Percentiles rank a stretch among this genome's conserved stretches.
These are phyloP conservation scores for Agaricus sinodeliciosus DNA, from an alignment of 768 basidiomycete genomes.

Conservation along the genomic window DNA sequence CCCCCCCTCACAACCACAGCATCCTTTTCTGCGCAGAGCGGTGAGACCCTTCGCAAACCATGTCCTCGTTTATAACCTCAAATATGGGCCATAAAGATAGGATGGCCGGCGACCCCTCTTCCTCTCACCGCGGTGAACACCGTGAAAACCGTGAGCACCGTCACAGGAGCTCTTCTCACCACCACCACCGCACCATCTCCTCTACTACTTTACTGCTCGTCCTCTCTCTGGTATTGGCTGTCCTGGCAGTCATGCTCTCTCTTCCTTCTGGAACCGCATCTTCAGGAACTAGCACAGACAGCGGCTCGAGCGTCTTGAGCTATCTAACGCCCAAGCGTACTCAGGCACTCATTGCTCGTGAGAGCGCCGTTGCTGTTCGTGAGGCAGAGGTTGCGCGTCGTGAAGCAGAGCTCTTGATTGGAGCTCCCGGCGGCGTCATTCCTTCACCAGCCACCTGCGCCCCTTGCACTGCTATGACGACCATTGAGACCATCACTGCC, in stretches of 20 bases:
- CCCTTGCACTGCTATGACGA: conserved; percentile 45
- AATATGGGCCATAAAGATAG: conserved; percentile 42
- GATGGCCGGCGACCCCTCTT: conserved; percentile 71
- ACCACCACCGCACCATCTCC: conserved; percentile 81
- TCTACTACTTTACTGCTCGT: conserved; percentile 86
- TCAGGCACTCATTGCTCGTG: conserved; percentile 72
- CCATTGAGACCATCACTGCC: conserved; percentile 47
- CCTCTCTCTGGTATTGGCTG: conserved; percentile 78
- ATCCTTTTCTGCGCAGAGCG: conserved; percentile 72
- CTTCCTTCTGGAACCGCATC: conserved; percentile 53
- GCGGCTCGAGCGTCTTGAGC: conserved; percentile 47
- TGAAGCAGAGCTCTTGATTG: conserved; percentile 79
- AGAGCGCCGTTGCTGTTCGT: conserved; percentile 71
- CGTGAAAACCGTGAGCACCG: conserved; percentile 46
- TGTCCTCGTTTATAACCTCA: conserved; percentile 12
- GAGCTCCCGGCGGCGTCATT: conserved; percentile 76
- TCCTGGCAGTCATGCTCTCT: conserved; percentile 88
- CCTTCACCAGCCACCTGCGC: conserved; percentile 53
- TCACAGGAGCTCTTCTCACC: conserved; percentile 52
- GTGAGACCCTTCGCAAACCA: conserved; percentile 21
- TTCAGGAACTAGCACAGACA: conserved; percentile 21
- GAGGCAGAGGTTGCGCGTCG: conserved; percentile 87
- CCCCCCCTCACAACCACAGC: conserved; percentile 43
- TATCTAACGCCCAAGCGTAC: conserved; percentile 79
- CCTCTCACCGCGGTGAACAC: conserved; percentile 68